These are phyloP conservation scores for Alternaria alternata DNA, from an alignment of 2,329 filamentous ascomycete genomes.

Conservation along the genomic window DNA sequence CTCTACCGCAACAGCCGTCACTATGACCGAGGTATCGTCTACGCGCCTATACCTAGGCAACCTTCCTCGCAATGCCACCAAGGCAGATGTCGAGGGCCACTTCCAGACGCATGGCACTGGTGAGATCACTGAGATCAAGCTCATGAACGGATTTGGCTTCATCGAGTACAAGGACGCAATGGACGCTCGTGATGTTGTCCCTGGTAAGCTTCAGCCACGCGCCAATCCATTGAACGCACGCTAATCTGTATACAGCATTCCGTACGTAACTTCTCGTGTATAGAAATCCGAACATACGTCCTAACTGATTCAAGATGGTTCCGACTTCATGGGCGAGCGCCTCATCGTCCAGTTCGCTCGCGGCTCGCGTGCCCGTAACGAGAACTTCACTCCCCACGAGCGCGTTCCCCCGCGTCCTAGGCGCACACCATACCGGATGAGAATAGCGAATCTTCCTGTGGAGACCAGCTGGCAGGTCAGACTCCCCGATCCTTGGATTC, in stretches of 20 bases:
- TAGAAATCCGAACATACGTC: background rate
- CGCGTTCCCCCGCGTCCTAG: constrained; percentile 80
- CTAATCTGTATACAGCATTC: constrained; percentile 58
- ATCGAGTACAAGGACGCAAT: constrained; percentile 99
- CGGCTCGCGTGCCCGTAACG: constrained; percentile 74
- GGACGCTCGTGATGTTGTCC: constrained; percentile 98
- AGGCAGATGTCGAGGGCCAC: constrained; percentile 94
- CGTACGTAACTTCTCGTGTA: constrained; percentile 56
- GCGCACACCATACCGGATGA: constrained; percentile 95
- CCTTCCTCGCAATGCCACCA: constrained; percentile 95
- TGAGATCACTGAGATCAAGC: constrained; percentile 98
- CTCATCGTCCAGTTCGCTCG: constrained; percentile 98
- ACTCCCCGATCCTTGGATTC: constrained; percentile 63
- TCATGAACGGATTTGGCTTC: constrained; percentile 99
- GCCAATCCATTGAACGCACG: constrained; percentile 9
- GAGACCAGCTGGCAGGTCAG: constrained; percentile 99
- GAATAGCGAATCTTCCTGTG: constrained; percentile 93
- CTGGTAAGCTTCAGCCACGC: constrained; percentile 71
- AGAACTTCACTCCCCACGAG: constrained; percentile 69
- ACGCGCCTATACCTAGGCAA: constrained; percentile 98
- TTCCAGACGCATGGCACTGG: constrained; percentile 96
- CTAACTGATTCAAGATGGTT: constrained; percentile 74
- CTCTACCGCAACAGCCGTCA: constrained; percentile 22
- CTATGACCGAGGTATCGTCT: constrained; percentile 86
- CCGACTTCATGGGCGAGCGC: constrained; percentile 96